Evolutionary conservation across 352 stramenopile genomes (phyloP), one percentile per base, ranked within the genome.

Genomic region (Pythium dissimile): DNA sequence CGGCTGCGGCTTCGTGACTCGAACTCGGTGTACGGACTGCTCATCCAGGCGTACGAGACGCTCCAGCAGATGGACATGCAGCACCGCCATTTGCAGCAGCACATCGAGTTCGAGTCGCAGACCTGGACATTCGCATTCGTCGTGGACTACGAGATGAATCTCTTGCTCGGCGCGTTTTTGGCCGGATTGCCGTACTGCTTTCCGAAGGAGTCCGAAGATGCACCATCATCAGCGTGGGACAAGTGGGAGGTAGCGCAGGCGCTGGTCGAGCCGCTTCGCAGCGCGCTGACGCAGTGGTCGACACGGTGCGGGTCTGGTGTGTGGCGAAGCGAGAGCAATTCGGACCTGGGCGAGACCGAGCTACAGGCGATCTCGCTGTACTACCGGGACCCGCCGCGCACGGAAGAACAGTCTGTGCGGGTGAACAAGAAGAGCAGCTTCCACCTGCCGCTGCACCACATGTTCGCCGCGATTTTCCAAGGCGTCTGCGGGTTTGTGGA

Each of bases 31-130:
- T 88, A 84, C 31, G 48, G 46, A 24, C 59, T 82, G 37, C 62
- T 91, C 3, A 76, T 93, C 20, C 64, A 86, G 32, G 71, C 71
- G 9, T 86, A 89, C 34, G 66, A 77, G 30, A 46, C 77, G 27
- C 66, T 94, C 28, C 84, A 94, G 59, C 74, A 89, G 50, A 94
- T 94, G 84, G 80, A 94, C 64, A 57, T 89, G 6, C 84, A 94
- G 52, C 75, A 71, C 37, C 79, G 82, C 32, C 78, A 91, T 21
- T 58, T 84, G 13, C 64, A 74, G 16, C 69, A 74, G 9, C 84
- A 94, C 65, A 81, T 94, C 54, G 84, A 94, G 58, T 94, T 84
- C 52, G 84, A 92, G 58, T 91, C 80, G 12, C 72, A 89, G 55
- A 88, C 86, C 56, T 94, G 84, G 84, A 89, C 80, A 11, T 86